Conservation (phyloP, 1,284 basidiomycete species). For the Boletus smithii region DNA sequence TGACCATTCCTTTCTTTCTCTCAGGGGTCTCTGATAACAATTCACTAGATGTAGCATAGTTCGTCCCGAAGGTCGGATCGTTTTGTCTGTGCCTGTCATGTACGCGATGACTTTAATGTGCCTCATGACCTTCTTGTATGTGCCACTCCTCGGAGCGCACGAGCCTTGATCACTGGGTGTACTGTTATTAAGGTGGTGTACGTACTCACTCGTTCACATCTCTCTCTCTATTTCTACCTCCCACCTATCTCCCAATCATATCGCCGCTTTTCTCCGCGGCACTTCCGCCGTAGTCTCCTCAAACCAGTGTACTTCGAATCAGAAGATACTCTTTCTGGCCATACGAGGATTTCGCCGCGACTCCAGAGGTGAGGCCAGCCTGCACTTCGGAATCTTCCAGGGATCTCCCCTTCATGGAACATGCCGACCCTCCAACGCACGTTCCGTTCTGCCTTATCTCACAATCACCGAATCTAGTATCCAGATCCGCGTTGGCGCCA, state of each 20-base stretch:
- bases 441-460: not conserved
- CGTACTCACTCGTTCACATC: not conserved
- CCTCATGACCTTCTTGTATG: slow-evolving; percentile 1
- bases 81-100: slow-evolving; percentile 8
- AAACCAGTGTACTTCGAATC: not conserved
- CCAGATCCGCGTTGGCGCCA: not conserved
- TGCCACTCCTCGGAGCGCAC: no score
- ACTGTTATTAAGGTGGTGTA: not conserved
- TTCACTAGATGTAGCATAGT: not conserved
- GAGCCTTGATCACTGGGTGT: not conserved
- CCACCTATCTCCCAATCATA: not conserved
- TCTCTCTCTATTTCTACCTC: no score
- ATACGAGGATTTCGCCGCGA: not conserved
- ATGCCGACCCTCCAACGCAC: not conserved
- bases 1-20: not conserved
- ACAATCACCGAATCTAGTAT: not conserved
- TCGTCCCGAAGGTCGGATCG: not conserved
- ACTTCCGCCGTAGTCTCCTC: no score
- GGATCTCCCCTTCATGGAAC: not conserved
- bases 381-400: not conserved
- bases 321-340: not conserved
- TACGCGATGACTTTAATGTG: slow-evolving; percentile 15
- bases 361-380: not conserved
- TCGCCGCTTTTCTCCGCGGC: no score
- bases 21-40: not conserved